A percentile compares a stretch with the other conserved stretches of the same genome.
These are phyloP conservation scores for Triglochin maritima DNA, from an alignment of 106 monocot species.

Conservation along the genomic window DNA sequence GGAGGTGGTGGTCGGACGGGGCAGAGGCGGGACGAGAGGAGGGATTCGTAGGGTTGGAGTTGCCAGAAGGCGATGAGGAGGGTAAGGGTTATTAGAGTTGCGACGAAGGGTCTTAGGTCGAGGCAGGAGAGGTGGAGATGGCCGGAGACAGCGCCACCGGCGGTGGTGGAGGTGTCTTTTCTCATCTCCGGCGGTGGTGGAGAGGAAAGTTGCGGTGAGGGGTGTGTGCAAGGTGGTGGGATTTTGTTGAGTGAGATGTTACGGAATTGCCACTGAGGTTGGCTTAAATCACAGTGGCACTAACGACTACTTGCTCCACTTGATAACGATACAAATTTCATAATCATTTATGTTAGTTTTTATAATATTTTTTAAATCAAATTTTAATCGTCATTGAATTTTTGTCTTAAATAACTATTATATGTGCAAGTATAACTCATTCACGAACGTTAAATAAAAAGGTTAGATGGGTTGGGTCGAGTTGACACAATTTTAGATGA, in stretches of 20 bases:
- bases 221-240: background rate
- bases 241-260: background rate
- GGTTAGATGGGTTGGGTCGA: too few species aligned
- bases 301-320: too few species aligned
- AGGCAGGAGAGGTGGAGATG: constrained; percentile 29
- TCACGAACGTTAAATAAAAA: too few species aligned
- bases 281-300: constrained; percentile 7
- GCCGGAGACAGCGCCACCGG: background rate
- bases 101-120: constrained; percentile 58
- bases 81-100: constrained; percentile 43
- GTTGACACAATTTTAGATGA: too few species aligned
- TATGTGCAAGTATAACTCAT: too few species aligned
- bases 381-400: too few species aligned
- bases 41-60: constrained; percentile 55
- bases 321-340: too few species aligned
- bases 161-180: constrained; percentile 23
- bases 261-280: background rate
- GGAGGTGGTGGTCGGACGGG: background rate
- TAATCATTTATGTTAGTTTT: too few species aligned
- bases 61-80: constrained; percentile 62
- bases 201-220: background rate
- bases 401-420: too few species aligned
- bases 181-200: constrained; percentile 9
- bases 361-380: too few species aligned
- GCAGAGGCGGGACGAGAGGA: constrained; percentile 22